Base-by-base conservation (phyloP, 768 basidiomycete genomes). In the Xerocomus brunneocitrinus region DNA sequence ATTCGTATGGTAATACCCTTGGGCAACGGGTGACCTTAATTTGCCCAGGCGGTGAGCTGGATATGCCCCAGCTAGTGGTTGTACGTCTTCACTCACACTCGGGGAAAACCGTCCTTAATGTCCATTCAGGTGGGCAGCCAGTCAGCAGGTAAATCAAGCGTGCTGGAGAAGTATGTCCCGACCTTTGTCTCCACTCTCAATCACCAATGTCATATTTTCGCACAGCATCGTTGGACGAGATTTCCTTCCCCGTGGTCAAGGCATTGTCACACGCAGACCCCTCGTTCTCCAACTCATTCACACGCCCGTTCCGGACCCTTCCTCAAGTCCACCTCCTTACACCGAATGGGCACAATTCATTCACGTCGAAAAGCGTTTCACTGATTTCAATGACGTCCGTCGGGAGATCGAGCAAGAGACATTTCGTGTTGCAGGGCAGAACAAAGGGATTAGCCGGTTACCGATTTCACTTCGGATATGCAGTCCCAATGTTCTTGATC, bases 371-470 rank as follows among this genome's bases (percentile, higher is more conserved):
- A 91, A 91, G 68, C 83, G 90, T 38, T 98, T 94, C 73, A 94
- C 92, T n/a, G 95, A 98, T 66, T 98, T 95, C 64, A 76, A 80
- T 42, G 95, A 98, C 63, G 89, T 98, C 58, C 80, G 95, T 38
- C 89, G 87, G 59, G 97, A 99, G 75, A 99, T 99, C 54, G 97
- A 99, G 71, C 87, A 91, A 67, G 97, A 99, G 76, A 99, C 97
- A 2, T 94, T 87, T 70, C 78, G 97, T 41, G 95, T 99, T 16
- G 97, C 97, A 0, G 97, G 97, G 0, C 95, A 98, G 76, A 98
- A 98, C 72, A 99, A 98, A 73, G 97, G 97, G 42, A 88, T 99
- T 54, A 95, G 92, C 74, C 94, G 95, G 67, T 71, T 97, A 44
- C 95, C 95, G 2, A 98, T 98, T 63, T 91, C 94, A 54, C 78